Conservation (phyloP, 1,284 basidiomycete genomes). For the Earliella scabrosa region DNA sequence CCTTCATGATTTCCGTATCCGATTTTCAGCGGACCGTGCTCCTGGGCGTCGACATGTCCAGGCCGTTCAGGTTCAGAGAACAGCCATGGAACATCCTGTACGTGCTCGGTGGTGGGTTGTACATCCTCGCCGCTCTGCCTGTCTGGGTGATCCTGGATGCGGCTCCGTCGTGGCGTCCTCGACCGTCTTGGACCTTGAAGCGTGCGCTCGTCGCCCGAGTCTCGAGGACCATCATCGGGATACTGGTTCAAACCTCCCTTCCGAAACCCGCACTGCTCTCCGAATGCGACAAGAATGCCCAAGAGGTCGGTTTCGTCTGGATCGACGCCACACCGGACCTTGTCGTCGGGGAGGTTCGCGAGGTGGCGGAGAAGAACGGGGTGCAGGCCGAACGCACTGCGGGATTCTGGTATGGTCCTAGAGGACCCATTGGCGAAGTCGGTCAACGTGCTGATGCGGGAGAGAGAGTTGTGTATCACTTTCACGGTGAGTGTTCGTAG, state of each 20-base stretch:
- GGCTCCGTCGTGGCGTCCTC: constrained; percentile 28
- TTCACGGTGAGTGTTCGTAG: constrained; percentile 48
- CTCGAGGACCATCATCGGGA: constrained; percentile 28
- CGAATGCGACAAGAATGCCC: background rate
- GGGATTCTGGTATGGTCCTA: constrained; percentile 23
- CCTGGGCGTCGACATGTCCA: no score
- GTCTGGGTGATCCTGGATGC: constrained; percentile 39
- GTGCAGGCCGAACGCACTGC: constrained; percentile 11
- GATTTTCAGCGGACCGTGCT: no score
- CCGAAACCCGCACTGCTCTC: background rate
- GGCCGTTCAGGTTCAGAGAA: background rate
- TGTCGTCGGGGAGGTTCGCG: constrained; percentile 18
- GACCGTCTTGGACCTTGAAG: constrained; percentile 36
- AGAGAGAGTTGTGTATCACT: constrained; percentile 54
- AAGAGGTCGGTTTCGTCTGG: constrained; percentile 15
- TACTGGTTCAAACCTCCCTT: constrained; percentile 3
- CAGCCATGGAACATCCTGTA: background rate
- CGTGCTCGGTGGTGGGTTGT: background rate
- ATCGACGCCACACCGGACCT: constrained; percentile 16
- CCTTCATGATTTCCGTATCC: no score
- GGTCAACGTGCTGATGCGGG: constrained; percentile 43
- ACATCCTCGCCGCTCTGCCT: background rate
- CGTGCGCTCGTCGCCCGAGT: constrained; percentile 42
- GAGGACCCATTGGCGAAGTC: constrained; percentile 18
- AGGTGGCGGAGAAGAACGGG: constrained; percentile 18